phyloP scores from a whole-genome alignment of 208 protist species.

The Tetramitus jugosus region DNA sequence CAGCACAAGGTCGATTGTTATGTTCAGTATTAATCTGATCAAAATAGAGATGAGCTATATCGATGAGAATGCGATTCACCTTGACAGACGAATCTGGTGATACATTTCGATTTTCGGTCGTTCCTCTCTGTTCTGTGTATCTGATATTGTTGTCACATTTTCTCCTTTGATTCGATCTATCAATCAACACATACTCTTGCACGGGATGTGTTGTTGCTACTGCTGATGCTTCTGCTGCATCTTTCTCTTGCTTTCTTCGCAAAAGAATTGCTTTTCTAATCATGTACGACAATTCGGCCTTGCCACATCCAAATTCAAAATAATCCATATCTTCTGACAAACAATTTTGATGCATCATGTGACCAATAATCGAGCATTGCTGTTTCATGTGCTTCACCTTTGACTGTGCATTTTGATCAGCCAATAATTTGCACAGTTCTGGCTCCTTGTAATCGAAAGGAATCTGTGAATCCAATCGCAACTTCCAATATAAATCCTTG shows the following conservation, averaged over 20 bases:
- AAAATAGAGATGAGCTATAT: neutral
- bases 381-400: neutral
- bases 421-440: neutral
- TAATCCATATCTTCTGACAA: constrained; percentile 6
- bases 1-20: neutral
- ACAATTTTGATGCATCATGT: neutral
- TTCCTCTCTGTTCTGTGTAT: neutral
- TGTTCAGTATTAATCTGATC: neutral
- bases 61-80: neutral
- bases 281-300: neutral
- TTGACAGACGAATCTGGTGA: neutral
- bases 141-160: neutral
- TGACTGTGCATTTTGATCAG: neutral
- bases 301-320: constrained; percentile 19
- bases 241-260: no score
- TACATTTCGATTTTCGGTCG: neutral
- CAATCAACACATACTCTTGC: no score
- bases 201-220: no score
- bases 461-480: neutral
- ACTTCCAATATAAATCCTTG: neutral
- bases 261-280: neutral
- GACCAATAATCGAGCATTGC: neutral
- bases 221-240: no score
- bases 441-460: neutral
- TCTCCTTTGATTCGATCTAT: neutral